phyloP scores from a whole-genome alignment of 164 flowering plant species.

The Annona squamosa region DNA sequence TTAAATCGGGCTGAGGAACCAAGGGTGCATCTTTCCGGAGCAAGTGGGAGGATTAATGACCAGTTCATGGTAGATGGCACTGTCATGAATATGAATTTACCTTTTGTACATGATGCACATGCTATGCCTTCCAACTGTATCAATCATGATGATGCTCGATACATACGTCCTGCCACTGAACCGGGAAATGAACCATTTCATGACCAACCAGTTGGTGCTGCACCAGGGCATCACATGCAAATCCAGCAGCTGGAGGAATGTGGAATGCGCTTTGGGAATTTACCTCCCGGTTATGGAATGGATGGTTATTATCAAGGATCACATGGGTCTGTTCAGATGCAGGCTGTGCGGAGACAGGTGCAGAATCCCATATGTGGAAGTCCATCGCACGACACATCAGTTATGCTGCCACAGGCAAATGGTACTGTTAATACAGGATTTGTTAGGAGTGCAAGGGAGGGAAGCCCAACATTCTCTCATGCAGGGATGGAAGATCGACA shows the following conservation, averaged over 20 bases:
- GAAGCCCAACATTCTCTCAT: conserved; percentile 35
- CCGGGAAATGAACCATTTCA: conserved; percentile 46
- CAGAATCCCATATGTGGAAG: conserved; percentile 44
- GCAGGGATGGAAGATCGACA: conserved; percentile 46
- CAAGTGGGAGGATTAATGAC: conserved; percentile 47
- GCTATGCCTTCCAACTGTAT: conserved; percentile 31
- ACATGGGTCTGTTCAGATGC: conserved; percentile 46
- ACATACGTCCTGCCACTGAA: conserved; percentile 41
- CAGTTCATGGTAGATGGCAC: conserved; percentile 46
- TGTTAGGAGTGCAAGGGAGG: conserved; percentile 31
- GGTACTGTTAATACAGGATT: conserved; percentile 38
- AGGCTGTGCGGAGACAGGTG: conserved; percentile 51
- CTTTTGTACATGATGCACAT: conserved; percentile 47
- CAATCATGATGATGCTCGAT: conserved; percentile 43
- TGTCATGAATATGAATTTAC: conserved; percentile 28
- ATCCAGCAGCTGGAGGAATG: conserved; percentile 44
- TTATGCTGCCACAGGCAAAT: conserved; percentile 37
- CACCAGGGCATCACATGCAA: conserved; percentile 28
- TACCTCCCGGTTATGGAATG: conserved; percentile 42
- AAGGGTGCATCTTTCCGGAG: conserved; percentile 39
- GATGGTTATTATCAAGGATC: conserved; percentile 45
- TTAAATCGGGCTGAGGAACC: conserved; percentile 53
- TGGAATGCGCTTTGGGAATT: conserved; percentile 48
- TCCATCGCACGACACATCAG: conserved; percentile 52
- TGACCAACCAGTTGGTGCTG: conserved; percentile 39